Evolutionary conservation across 2,329 filamentous ascomycete genomes (phyloP), one percentile per base, ranked within the genome.

Genomic region (Xylaria hypoxylon): DNA sequence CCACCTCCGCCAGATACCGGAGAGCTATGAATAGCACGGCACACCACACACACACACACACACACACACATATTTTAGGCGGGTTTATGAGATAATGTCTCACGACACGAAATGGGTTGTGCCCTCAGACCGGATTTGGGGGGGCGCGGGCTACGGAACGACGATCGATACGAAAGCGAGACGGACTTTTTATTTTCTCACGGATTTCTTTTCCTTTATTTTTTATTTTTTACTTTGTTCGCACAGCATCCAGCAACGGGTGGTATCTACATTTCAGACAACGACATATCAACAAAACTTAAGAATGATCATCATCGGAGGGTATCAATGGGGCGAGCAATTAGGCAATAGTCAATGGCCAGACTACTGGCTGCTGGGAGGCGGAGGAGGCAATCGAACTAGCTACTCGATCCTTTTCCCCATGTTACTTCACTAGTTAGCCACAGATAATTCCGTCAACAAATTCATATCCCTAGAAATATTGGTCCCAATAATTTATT

Each of bases 71-170:
- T 60, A 50, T 42, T 31, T 42, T 28, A 59, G 67, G 68, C 60
- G 68, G 68, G 66, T 63, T 62, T 68, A 68, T 67, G 72, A 68
- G 68, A 70, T 73, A 71, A 73, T 71, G 75, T 76, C 74, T 75
- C 73, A 77, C 71, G 74, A 73, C 74, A 73, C 71, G 69, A 70
- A 65, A 65, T 62, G 44, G 68, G 68, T 59, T 44, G 63, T 59
- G 58, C 52, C n/a, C 70, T 62, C 59, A 64, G 48, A 48, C 55
- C 56, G 31, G 55, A 52, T 40, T 48, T 52, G 53, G 51, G 47
- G 62, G 45, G 70, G 70, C 55, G 66, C 69, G 68, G 65, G 35
- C 28, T 45, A 50, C 52, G 45, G 52, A 44, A 50, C 28, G 63
- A 64, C 33, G 59, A 65, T 15, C 48, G 15, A 51, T 42, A 52